These are phyloP conservation scores for Trichocladium uniseriatum DNA, from an alignment of 495 filamentous ascomycete species.

Conservation along the genomic window DNA sequence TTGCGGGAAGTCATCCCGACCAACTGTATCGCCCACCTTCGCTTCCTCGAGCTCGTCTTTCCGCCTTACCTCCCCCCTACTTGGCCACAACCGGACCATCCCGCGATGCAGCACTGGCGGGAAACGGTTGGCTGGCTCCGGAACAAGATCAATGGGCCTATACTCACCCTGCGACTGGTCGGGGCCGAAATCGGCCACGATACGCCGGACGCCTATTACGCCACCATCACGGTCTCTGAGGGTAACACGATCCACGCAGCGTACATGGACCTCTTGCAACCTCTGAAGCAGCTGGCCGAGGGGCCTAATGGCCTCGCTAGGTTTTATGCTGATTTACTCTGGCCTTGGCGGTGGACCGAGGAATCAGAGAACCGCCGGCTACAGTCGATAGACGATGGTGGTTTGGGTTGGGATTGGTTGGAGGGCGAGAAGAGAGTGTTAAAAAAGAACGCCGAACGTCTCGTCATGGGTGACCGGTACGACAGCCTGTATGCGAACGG, in stretches of 20 bases:
- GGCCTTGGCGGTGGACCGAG: not conserved
- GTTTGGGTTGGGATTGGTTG: not conserved
- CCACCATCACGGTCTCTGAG: not conserved
- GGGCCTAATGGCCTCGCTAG: not conserved
- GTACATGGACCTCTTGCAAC: not conserved
- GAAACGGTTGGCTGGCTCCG: slow-evolving; percentile 2
- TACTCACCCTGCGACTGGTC: slow-evolving; percentile 1
- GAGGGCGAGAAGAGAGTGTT: not conserved
- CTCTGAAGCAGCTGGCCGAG: not conserved
- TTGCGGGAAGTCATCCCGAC: not conserved
- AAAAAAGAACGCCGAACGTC: not conserved
- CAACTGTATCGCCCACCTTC: slow-evolving; percentile 3
- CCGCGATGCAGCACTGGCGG: slow-evolving; percentile 2
- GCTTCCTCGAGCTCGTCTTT: slow-evolving; percentile 7
- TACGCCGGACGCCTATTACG: not conserved
- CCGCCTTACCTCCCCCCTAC: not conserved
- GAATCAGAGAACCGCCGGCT: not conserved
- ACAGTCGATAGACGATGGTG: too few species aligned
- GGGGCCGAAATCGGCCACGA: not conserved
- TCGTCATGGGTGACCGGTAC: slow-evolving; percentile 1
- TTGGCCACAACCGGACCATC: not conserved
- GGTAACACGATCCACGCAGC: not conserved
- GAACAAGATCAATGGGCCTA: not conserved
- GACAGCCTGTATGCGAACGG: not conserved
- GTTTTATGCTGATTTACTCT: not conserved